phyloP scores from a whole-genome alignment of 768 basidiomycete genomes.

The Leccinum subtestaceum region DNA sequence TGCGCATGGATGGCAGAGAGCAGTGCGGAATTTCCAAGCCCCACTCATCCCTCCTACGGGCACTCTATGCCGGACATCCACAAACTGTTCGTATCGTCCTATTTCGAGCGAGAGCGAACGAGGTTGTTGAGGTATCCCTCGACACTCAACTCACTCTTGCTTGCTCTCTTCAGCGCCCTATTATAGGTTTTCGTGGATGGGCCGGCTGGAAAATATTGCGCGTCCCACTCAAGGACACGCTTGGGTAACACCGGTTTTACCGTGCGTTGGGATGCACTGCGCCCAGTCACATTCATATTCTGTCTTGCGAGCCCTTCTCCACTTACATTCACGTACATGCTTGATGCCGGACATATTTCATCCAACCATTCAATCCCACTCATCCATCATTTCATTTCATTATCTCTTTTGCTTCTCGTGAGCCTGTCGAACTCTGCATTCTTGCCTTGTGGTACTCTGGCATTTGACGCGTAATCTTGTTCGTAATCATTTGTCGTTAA shows the following conservation, averaged over 20 bases:
- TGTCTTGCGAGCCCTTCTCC: neutral
- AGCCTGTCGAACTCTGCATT: constrained; percentile 1
- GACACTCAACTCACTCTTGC: neutral
- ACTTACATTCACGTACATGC: constrained; percentile 5
- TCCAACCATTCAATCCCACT: neutral
- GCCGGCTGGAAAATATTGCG: neutral
- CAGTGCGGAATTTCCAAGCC: constrained; percentile 4
- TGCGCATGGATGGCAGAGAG: constrained; percentile 1
- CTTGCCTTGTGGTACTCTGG: neutral
- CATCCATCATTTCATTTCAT: neutral
- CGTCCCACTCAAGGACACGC: neutral
- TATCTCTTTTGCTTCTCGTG: neutral
- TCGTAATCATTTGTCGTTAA: constrained; percentile 4
- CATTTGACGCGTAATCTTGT: neutral
- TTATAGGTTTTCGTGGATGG: neutral
- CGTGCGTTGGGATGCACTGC: neutral
- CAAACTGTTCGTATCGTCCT: constrained; percentile 1
- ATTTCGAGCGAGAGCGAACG: neutral
- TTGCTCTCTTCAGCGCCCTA: neutral
- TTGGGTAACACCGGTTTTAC: neutral
- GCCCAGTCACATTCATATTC: neutral
- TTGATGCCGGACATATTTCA: neutral
- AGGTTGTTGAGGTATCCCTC: neutral
- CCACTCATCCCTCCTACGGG: constrained; percentile 11
- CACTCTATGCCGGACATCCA: neutral